These are phyloP conservation scores for Logfia minima DNA, from an alignment of 129 eudicot species.

Conservation along the genomic window DNA sequence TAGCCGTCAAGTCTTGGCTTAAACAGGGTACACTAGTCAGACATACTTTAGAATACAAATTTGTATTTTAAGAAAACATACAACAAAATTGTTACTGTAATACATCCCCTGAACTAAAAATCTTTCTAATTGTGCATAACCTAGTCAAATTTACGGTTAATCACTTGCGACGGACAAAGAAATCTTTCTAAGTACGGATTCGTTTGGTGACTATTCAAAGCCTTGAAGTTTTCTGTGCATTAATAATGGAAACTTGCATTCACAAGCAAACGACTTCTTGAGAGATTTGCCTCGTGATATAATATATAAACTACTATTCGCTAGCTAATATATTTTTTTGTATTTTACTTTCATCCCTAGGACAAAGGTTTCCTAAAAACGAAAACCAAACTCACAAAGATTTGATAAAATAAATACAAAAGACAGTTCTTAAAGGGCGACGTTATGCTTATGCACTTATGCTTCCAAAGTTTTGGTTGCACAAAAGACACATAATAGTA, in stretches of 20 bases:
- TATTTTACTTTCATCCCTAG: neutral
- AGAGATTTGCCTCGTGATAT: neutral
- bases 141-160: neutral
- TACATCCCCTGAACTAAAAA: too few relatives aligned
- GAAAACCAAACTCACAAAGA: neutral
- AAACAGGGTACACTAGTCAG: neutral
- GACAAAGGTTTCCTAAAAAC: neutral
- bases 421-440: conserved; percentile 9
- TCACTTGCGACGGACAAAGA: neutral
- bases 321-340: neutral
- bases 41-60: neutral
- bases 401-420: conserved; percentile 14
- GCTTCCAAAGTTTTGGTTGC: conserved; percentile 23
- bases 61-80: neutral
- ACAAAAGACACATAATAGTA: neutral
- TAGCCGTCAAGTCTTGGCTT: neutral
- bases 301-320: neutral
- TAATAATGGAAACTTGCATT: neutral
- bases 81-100: too few relatives aligned
- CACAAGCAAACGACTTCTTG: neutral
- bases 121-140: too few relatives aligned
- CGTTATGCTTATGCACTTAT: conserved; percentile 1
- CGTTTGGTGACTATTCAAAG: neutral
- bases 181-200: neutral
- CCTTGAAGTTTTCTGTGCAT: neutral